Percentiles rank a stretch among this genome's conserved stretches.
phyloP scores from a whole-genome alignment of 2,329 filamentous ascomycete species.

The Claviceps paspali region DNA sequence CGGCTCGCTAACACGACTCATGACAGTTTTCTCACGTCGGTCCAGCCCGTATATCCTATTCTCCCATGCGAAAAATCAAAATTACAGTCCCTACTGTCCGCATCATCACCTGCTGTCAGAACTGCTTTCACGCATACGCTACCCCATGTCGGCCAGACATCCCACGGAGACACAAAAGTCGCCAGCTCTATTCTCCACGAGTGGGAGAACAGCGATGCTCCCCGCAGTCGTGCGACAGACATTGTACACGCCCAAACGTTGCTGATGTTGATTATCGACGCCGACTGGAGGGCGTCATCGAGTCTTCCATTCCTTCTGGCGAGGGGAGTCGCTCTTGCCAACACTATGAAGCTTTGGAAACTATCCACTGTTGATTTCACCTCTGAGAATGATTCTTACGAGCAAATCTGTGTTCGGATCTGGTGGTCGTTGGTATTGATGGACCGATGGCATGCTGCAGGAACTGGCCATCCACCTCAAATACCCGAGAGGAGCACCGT shows the following conservation, averaged over 20 bases:
- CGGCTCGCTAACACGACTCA: constrained; percentile 1
- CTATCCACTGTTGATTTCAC: constrained; percentile 27
- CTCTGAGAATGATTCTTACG: constrained; percentile 42
- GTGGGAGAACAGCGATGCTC: constrained; percentile 31
- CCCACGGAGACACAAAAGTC: constrained; percentile 26
- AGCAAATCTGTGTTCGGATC: constrained; percentile 45
- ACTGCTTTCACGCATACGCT: constrained; percentile 52
- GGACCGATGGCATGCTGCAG: constrained; percentile 60
- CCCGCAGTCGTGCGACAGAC: constrained; percentile 24
- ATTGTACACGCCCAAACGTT: constrained; percentile 52
- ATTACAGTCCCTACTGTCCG: constrained; percentile 39
- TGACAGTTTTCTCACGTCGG: constrained; percentile 42
- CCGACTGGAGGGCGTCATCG: constrained; percentile 37
- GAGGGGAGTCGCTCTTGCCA: constrained; percentile 49
- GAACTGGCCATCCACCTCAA: constrained; percentile 44
- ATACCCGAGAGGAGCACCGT: constrained; percentile 49
- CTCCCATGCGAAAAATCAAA: constrained; percentile 41
- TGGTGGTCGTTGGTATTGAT: constrained; percentile 62
- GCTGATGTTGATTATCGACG: constrained; percentile 49
- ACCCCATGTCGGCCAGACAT: constrained; percentile 32
- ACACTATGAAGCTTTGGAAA: constrained; percentile 44
- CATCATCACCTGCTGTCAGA: constrained; percentile 40
- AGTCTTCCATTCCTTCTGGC: constrained; percentile 39
- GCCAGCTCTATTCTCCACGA: constrained; percentile 33
- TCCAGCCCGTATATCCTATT: constrained; percentile 54